Percentiles rank a stretch among this genome's conserved stretches.
These are phyloP conservation scores for Hemisphaericaspora subhashii DNA, from an alignment of 1,139 yeast species.

Conservation along the genomic window DNA sequence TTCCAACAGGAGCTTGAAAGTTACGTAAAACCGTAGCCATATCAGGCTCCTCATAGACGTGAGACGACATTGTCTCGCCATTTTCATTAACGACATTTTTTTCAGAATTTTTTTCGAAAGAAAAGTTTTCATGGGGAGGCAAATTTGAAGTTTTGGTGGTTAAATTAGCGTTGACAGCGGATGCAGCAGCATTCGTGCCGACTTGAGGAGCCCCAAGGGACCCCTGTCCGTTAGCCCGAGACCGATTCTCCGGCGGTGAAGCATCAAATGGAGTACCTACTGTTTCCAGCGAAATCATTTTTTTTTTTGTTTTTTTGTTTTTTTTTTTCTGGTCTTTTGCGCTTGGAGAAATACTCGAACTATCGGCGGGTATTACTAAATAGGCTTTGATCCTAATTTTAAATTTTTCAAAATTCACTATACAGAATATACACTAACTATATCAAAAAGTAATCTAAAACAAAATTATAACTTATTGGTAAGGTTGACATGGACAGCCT, in stretches of 20 bases:
- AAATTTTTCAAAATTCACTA: neutral
- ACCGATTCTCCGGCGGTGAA: neutral
- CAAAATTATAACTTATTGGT: constrained; percentile 29
- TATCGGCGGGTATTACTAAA: too few relatives aligned
- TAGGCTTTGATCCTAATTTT: too few relatives aligned
- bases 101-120: neutral
- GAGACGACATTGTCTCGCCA: neutral
- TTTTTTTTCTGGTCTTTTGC: too few relatives aligned
- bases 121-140: neutral
- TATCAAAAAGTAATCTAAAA: neutral
- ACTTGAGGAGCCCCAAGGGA: neutral
- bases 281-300: neutral
- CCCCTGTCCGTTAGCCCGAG: neutral
- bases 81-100: too few relatives aligned
- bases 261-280: neutral
- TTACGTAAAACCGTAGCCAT: neutral
- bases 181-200: neutral
- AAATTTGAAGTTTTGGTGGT: neutral
- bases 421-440: neutral
- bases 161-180: neutral
- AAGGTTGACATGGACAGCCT: constrained; percentile 73
- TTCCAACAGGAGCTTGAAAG: too few relatives aligned
- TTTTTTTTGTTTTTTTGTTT: too few relatives aligned
- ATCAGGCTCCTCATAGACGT: neutral
- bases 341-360: too few relatives aligned